phyloP scores from a whole-genome alignment of 352 stramenopile species.

The Phytophthora uliginosa region DNA sequence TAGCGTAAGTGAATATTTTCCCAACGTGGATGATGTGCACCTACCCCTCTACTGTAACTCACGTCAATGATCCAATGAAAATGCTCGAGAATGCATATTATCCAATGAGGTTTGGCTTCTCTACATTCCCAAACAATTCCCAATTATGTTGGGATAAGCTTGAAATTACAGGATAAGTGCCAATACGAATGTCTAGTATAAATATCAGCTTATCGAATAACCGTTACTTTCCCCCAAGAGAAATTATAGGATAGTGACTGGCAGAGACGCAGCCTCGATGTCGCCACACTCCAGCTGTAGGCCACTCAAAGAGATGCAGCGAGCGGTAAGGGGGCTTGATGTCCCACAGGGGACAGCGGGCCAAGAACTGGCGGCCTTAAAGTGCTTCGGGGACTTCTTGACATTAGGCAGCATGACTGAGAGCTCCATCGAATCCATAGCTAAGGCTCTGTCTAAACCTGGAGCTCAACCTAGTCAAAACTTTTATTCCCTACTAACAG shows the following conservation, averaged over 20 bases:
- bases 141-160: too few relatives aligned
- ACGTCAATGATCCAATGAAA: too few relatives aligned
- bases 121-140: too few relatives aligned
- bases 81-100: too few relatives aligned
- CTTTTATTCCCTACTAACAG: not conserved
- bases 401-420: not conserved
- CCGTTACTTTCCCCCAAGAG: not conserved
- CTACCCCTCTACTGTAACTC: too few relatives aligned
- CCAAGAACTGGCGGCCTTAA: not conserved
- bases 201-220: not conserved
- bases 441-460: not conserved
- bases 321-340: not conserved
- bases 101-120: too few relatives aligned
- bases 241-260: not conserved
- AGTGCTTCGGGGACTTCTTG: not conserved
- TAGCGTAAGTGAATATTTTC: too few relatives aligned
- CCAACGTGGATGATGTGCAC: too few relatives aligned
- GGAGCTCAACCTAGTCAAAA: not conserved
- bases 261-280: not conserved
- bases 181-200: not conserved
- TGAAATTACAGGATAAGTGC: too few relatives aligned
- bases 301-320: not conserved
- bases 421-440: not conserved
- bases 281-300: not conserved
- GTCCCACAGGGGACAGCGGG: not conserved